Percentiles rank a stretch among this genome's conserved stretches.
Conservation (phyloP, 768 basidiomycete genomes). For the Russula sp. region DNA sequence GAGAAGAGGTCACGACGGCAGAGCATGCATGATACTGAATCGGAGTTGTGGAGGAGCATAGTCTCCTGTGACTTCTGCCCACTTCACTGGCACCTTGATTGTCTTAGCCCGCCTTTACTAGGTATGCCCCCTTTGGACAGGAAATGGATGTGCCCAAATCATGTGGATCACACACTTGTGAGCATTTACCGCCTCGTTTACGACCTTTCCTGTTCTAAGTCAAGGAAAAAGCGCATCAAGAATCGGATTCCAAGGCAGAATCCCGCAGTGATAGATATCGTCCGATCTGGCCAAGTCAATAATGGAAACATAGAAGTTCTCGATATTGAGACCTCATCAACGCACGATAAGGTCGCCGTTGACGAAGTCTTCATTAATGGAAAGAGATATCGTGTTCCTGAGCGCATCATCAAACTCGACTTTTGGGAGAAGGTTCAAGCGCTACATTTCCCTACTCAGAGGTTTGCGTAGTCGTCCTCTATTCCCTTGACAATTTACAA, state of each 20-base stretch:
- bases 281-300: constrained; percentile 66
- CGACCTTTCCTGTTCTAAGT: constrained; percentile 16
- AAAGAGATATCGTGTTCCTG: constrained; percentile 87
- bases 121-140: constrained; percentile 78
- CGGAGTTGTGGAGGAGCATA: constrained; percentile 59
- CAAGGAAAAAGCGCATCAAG: constrained; percentile 56
- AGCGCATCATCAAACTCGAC: constrained; percentile 84
- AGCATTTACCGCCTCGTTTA: constrained; percentile 28
- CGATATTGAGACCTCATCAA: constrained; percentile 49
- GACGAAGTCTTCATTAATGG: constrained; percentile 87
- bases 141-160: constrained; percentile 99
- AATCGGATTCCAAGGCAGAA: constrained; percentile 72
- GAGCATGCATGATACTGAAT: constrained; percentile 35
- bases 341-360: constrained; percentile 44
- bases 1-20: constrained; percentile 49
- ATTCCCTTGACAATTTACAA: not conserved
- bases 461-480: not conserved
- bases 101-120: constrained; percentile 83
- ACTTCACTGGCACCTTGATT: constrained; percentile 96
- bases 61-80: constrained; percentile 93
- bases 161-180: constrained; percentile 81
- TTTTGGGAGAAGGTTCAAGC: constrained; percentile 81
- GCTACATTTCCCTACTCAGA: constrained; percentile 5
- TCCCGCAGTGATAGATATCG: constrained; percentile 62
- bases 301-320: constrained; percentile 91